Evolutionary conservation across 352 stramenopile species (phyloP), one percentile per base, ranked within the genome.

Genomic region (Globisporangium mamillatum): DNA sequence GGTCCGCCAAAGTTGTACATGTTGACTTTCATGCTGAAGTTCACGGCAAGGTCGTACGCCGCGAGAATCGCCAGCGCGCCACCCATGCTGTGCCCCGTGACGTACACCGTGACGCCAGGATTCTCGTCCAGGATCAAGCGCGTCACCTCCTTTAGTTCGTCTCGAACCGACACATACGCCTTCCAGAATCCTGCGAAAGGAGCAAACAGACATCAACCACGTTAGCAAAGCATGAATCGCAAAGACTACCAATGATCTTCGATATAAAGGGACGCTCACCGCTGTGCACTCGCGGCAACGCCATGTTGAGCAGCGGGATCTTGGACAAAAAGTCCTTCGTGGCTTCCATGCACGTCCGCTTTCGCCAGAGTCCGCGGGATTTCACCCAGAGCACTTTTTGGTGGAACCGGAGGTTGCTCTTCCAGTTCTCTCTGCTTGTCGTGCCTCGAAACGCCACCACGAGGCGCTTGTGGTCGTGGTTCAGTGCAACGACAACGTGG

Each of bases 71-170:
- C 92, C 27, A 98, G 75, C 4, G 91, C 90, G 12, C 91, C 95
- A 24, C 95, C 95, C 70, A 98, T 89, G 58, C 85, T 97, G 74
- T 98, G 94, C 0, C 95, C 95, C 12, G 92, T 97, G 12, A 98
- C 73, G 70, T 97, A 98, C 9, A 98, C 80, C 6, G 77, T 88
- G n/a, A 92, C 77, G n/a, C 87, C 84, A 2, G 88, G 86, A 29
- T 95, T 86, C 71, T 95, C 88, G 55, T 95, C 84, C 29, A 95
- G 60, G 16, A 95, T 85, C 22, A 95, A 74, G 7, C 86, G 82
- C 55, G 89, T 82, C 22, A 91, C 81, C 69, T 93, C 86, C 41
- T 89, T 86, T 4, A 97, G 66, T 57, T 97, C 85, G 22, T 81
- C 77, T 55, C 87, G 78, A 10, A 95, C 84, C 7, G 89, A 93